Evolutionary conservation across 164 flowering plant genomes (phyloP), one percentile per base, ranked within the genome.

Genomic region (Echeveria elegans): DNA sequence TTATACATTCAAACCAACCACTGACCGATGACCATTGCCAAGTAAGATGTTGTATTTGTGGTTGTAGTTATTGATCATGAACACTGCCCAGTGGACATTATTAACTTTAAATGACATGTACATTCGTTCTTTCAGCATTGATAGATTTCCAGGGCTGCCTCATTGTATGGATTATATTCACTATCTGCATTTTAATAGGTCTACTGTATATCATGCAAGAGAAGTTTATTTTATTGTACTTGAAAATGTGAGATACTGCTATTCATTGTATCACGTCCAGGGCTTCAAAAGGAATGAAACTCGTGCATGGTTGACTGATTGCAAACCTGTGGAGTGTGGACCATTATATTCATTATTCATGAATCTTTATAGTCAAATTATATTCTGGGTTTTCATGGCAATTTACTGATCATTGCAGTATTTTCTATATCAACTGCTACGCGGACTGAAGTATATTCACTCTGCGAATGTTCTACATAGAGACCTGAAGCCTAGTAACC

Each of bases 21-120:
- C 68, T 66, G 36, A 66, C 68, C 5, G 68, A 66, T 30, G 68
- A 66, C 36, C 68, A 66, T 48, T 66, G 68, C 30, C 68, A 66
- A 37, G 68, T 66, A 50, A 66, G 59, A 48, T 43, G 4, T 43
- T 15, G 3, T 26, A 37, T 23, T 47, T 48, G 23, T 26, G 16
- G 38, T 3, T 38, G 16, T 30, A 23, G 5, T 34, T 34, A 14
- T 38, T 40, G n/a, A 29, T 10, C 30, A 8, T 41, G 18, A 64
- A 15, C 7, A 5, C 15, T 40, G 41, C 34, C 6, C 8, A 6
- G 12, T 38, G 5, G 24, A 36, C 43, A 7, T 28, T 1, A 18
- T 38, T 14, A 40, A 36, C 43, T 18, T 28, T 1, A 18, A 16
- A 29, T 60, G 64, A 6, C 26, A n/a, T 34, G 3, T 34, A 34